phyloP scores from a whole-genome alignment of 257 asterid species.

The Avicennia marina region DNA sequence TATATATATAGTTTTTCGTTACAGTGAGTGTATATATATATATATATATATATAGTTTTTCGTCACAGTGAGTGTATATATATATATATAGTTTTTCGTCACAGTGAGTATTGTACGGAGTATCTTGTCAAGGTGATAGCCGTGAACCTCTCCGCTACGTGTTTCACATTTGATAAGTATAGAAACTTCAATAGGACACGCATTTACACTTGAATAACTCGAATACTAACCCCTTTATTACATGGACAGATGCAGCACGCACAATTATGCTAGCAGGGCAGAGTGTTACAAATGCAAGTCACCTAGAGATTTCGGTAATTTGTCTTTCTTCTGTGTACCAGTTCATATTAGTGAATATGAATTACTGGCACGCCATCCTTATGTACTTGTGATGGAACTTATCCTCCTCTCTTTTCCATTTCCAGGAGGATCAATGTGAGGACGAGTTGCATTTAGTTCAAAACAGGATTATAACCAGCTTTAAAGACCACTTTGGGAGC shows the following conservation, averaged over 20 bases:
- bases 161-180: no score
- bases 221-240: background rate
- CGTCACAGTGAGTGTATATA: no score
- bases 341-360: background rate
- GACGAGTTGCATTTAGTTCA: background rate
- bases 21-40: no score
- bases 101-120: no score
- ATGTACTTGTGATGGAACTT: background rate
- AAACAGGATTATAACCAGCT: no score
- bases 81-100: no score
- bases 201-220: background rate
- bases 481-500: background rate
- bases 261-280: constrained; percentile 39
- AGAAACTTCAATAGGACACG: no score
- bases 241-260: constrained; percentile 31
- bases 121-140: no score
- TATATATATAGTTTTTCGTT: no score
- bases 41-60: no score
- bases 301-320: constrained; percentile 27
- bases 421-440: constrained; percentile 24
- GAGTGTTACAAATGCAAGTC: constrained; percentile 40
- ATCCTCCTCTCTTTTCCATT: background rate
- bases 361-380: no score
- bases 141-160: no score
- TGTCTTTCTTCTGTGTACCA: background rate